Evolutionary conservation across 768 basidiomycete species (phyloP), one percentile per base, ranked within the genome.

Genomic region (Tremella mesenterica): DNA sequence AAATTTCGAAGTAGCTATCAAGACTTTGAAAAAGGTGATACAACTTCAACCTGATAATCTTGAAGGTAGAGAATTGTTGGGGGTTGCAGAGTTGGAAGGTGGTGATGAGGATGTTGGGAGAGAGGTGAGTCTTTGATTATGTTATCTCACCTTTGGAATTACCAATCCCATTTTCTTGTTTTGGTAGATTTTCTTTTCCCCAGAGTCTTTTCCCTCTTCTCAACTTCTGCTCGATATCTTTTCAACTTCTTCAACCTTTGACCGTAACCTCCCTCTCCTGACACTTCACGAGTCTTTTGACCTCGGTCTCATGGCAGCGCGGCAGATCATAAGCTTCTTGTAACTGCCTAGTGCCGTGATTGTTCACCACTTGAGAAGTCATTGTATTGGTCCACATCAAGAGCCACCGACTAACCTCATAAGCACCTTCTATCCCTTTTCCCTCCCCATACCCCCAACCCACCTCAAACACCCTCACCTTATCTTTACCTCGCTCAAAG

Each of bases 401-500:
- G 20, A 41, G 16, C 27, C 8, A n/a, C 38, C 14, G 38, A n/a
- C 38, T n/a, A 29, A 23, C 18, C 16, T 12, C 4, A 38, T 27
- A 85, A 43, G 83, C 85, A 48, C 82, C 85, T 53, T 73, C 80
- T 71, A 76, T 79, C 38, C 75, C 79, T 69, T 81, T 82, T 16
- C 80, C 83, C 30, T 70, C 78, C 16, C 74, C 80, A 36, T 44
- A 57, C 58, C 0, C 10, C 54, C 10, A 52, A 54, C 21, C 81
- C 87, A 1, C 78, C 81, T 0, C 44, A 60, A 2, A 48, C 49
- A 12, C 80, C 87, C 7, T 86, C 88, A 28, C 87, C 86, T 10
- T 81, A 91, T 75, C 78, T 92, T 0, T 91, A 92, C 72, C 84
- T 95, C 21, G 91, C 89, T 0, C 90, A 95, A 68, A 81, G 78